Conservation (phyloP, 1,284 basidiomycete genomes). For the Dichomitus squalens region DNA sequence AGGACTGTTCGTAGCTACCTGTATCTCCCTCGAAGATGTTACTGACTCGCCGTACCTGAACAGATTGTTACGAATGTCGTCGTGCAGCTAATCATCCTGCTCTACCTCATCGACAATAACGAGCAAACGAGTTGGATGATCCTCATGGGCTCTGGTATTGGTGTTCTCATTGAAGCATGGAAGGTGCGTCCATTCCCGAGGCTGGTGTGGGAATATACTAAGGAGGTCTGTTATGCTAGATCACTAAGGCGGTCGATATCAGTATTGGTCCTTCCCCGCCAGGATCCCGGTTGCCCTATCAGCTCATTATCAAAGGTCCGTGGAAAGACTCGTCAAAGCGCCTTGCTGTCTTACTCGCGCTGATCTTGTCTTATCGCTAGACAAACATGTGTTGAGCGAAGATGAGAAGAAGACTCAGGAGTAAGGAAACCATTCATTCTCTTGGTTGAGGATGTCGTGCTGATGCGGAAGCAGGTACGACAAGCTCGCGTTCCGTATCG, state of each 20-base stretch:
- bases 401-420: constrained; percentile 99
- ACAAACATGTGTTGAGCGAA: constrained; percentile 91
- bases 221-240: constrained; percentile 41
- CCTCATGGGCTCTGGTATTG: constrained; percentile 84
- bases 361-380: constrained; percentile 39
- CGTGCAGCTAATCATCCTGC: constrained; percentile 85
- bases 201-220: background rate
- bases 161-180: constrained; percentile 94
- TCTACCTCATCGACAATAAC: constrained; percentile 95
- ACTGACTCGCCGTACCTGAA: constrained; percentile 4
- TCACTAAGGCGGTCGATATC: constrained; percentile 89
- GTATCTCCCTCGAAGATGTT: background rate
- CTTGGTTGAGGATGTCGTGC: background rate
- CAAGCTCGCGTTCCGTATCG: constrained; percentile 87
- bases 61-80: constrained; percentile 93
- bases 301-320: constrained; percentile 76
- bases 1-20: constrained; percentile 39
- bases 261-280: constrained; percentile 58
- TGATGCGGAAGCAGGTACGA: constrained; percentile 62
- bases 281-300: constrained; percentile 77
- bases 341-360: no score
- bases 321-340: no score
- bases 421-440: constrained; percentile 46
- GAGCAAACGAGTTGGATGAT: constrained; percentile 98
- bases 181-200: constrained; percentile 59